A percentile compares a stretch with the other conserved stretches of the same genome.
These are phyloP conservation scores for Heliosperma pusillum DNA, from an alignment of 148 eudicot species.

Conservation along the genomic window DNA sequence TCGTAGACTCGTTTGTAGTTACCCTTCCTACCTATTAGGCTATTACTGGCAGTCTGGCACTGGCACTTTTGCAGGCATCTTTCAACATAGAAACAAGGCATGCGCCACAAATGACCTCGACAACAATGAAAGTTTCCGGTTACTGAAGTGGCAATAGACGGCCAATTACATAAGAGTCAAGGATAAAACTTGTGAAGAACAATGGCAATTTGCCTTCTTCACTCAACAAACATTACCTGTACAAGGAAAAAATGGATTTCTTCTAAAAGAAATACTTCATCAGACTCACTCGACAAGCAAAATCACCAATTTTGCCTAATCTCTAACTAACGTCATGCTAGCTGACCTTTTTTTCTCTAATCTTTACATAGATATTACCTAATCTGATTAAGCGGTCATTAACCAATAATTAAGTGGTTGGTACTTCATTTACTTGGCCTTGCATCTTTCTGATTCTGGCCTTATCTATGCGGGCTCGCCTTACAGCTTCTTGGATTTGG, in stretches of 20 bases:
- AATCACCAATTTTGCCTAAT: slow-evolving; percentile 26
- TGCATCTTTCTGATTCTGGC: slow-evolving; percentile 58
- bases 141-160: slow-evolving; percentile 16
- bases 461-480: slow-evolving; percentile 79
- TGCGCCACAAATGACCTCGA: not conserved
- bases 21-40: not conserved
- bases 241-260: slow-evolving; percentile 21
- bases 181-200: slow-evolving; percentile 13
- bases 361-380: slow-evolving; percentile 27
- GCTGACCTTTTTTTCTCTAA: slow-evolving; percentile 20
- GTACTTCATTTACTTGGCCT: slow-evolving; percentile 43
- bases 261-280: slow-evolving; percentile 14
- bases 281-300: slow-evolving; percentile 19
- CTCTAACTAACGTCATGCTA: slow-evolving; percentile 9
- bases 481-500: slow-evolving; percentile 83
- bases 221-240: slow-evolving; percentile 24
- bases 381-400: slow-evolving; percentile 44
- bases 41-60: not conserved
- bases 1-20: too few relatives aligned
- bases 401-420: slow-evolving; percentile 49
- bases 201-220: slow-evolving; percentile 12
- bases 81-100: not conserved
- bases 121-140: slow-evolving; percentile 13
- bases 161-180: slow-evolving; percentile 15
- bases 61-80: not conserved